Evolutionary conservation across 345 rosid genomes (phyloP).

Genomic region (Eucalyptus curtisii): DNA sequence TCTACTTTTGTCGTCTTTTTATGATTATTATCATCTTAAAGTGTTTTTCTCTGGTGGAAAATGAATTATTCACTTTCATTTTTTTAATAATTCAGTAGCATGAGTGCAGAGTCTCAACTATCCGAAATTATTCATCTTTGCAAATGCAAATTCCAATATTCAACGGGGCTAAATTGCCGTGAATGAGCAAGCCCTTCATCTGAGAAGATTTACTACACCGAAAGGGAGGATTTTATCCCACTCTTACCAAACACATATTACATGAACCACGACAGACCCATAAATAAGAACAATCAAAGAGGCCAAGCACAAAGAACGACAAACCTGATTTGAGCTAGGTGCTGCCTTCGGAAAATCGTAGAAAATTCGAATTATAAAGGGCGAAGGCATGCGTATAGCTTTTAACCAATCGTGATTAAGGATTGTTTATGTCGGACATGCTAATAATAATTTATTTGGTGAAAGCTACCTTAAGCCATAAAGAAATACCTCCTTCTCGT

Average conservation of each 20-base stretch:
- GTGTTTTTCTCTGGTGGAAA: neutral
- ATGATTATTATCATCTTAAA: neutral
- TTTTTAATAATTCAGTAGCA: neutral
- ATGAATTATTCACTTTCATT: neutral
- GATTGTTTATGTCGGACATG: neutral
- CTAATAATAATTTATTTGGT: neutral
- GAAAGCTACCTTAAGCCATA: neutral
- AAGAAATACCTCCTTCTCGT: neutral
- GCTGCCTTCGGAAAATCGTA: neutral
- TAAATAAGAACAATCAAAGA: neutral
- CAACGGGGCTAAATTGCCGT: neutral
- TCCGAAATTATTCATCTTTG: neutral
- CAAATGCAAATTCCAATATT: neutral
- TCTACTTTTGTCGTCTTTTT: neutral
- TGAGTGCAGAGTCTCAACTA: neutral
- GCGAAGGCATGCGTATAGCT: neutral
- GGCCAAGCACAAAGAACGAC: neutral
- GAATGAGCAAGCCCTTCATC: neutral
- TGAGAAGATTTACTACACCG: neutral
- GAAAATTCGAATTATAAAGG: neutral
- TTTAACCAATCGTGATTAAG: neutral
- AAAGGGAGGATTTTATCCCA: neutral
- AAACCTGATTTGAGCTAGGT: neutral
- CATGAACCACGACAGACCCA: neutral
- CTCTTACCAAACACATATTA: neutral